Conservation (phyloP, 2,329 filamentous ascomycete genomes). For the Basipetospora sp. region DNA sequence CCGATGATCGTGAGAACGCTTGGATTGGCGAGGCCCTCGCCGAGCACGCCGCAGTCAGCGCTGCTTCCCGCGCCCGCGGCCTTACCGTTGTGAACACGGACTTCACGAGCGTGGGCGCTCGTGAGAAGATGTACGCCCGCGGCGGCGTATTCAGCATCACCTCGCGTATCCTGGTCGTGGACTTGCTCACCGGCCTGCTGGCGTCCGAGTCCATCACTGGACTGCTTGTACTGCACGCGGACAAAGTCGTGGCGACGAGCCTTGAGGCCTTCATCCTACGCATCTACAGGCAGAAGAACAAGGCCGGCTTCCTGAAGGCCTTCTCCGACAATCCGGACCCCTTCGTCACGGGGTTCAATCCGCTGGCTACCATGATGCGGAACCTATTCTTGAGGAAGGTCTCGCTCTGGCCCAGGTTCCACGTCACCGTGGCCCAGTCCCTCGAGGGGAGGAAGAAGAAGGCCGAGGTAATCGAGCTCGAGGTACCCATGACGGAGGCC, state of each 20-base stretch:
- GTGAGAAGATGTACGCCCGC: constrained; percentile 80
- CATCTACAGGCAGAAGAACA: constrained; percentile 90
- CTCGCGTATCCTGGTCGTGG: constrained; percentile 85
- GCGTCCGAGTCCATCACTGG: constrained; percentile 77
- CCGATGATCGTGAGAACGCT: constrained; percentile 82
- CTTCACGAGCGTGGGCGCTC: constrained; percentile 66
- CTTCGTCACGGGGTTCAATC: constrained; percentile 76
- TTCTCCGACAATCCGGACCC: constrained; percentile 90
- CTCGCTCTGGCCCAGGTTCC: constrained; percentile 85
- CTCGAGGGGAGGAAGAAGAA: constrained; percentile 82
- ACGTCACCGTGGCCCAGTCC: constrained; percentile 75
- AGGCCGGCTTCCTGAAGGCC: constrained; percentile 82
- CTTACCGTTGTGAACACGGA: constrained; percentile 90
- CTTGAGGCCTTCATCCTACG: constrained; percentile 89
- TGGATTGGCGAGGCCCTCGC: constrained; percentile 95
- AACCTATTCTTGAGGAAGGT: constrained; percentile 82
- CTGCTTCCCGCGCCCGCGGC: constrained; percentile 65
- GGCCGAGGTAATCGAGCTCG: constrained; percentile 91
- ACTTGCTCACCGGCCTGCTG: constrained; percentile 72
- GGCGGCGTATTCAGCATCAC: constrained; percentile 94
- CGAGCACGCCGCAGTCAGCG: constrained; percentile 85
- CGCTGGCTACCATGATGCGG: constrained; percentile 76
- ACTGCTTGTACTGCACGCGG: constrained; percentile 74
- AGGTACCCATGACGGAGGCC: constrained; percentile 85
- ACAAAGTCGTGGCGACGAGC: constrained; percentile 71